Percentiles rank a stretch among this genome's conserved stretches.
Conservation (phyloP, 257 asterid genomes). For the Scutellaria minor region DNA sequence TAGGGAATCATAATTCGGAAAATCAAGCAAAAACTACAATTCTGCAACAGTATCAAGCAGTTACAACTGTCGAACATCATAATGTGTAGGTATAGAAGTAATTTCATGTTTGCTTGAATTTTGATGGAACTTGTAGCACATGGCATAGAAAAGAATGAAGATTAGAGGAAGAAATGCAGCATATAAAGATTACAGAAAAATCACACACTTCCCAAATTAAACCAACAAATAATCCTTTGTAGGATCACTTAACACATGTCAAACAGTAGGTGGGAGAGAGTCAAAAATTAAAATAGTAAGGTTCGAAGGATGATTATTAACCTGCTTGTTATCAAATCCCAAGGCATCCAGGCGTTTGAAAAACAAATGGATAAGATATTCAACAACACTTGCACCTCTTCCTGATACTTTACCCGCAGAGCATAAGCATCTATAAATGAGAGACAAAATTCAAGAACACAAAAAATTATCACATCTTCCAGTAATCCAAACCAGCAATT, state of each 20-base stretch:
- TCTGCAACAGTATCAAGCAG: constrained; percentile 32
- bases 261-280: constrained; percentile 28
- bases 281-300: constrained; percentile 19
- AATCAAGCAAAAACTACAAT: constrained; percentile 25
- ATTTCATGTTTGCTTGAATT: constrained; percentile 11
- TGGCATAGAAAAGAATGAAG: constrained; percentile 4
- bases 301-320: constrained; percentile 38
- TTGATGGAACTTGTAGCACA: not conserved
- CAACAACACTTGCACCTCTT: constrained; percentile 74
- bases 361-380: constrained; percentile 84
- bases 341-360: constrained; percentile 78
- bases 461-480: constrained; percentile 13
- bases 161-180: constrained; percentile 27
- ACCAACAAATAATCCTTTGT: constrained; percentile 9
- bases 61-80: constrained; percentile 28
- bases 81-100: constrained; percentile 15
- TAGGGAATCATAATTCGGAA: constrained; percentile 16
- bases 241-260: constrained; percentile 21
- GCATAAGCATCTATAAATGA: constrained; percentile 86
- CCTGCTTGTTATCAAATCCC: constrained; percentile 89
- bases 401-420: constrained; percentile 85
- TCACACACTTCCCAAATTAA: constrained; percentile 5
- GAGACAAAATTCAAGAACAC: constrained; percentile 33
- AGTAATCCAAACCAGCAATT: constrained; percentile 21
- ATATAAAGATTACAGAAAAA: constrained; percentile 6